Base-by-base conservation (phyloP, 1,284 basidiomycete genomes). In the Rhodotorula sp. region DNA sequence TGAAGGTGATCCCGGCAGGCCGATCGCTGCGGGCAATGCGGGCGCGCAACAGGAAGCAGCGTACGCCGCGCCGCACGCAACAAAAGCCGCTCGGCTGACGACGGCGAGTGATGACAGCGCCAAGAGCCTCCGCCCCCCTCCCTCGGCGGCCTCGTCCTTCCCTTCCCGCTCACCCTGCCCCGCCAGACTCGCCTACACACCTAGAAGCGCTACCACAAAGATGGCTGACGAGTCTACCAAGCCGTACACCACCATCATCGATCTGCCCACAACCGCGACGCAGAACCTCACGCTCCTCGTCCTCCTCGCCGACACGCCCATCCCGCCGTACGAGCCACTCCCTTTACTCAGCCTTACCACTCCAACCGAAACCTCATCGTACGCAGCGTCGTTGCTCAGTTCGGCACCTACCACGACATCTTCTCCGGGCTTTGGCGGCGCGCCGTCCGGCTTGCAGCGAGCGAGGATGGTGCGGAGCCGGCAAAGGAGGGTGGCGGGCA, bases 331-430 rank as follows among this genome's bases (percentile, higher is more conserved):
- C 29, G 69, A 64, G 13, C 37, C 37, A 5, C 17, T 21, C 22
- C 22, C 32, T 9, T 17, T 54, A 15, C 29, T 5, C 34, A 1
- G 9, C 13, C 15, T 25, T 9, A 2, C 8, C 29, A 0, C 1
- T 22, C 66, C 44, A 36, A 64, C 27, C 44, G n/a, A n/a, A n/a
- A n/a, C n/a, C 22, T 32, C 17, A 13, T 21, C 19, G 39, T 58
- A 13, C 36, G 62, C 72, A 74, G 78, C 2, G 83, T 85, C 22
- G 64, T 78, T 17, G 78, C 69, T 1, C 75, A 79, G 57, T 74
- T 77, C 54, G 83, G 83, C 19, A 79, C 74, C n/a, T 84, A 85
- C 74, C 78, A 80, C 41, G 78, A 81, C 55, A 82, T 84, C 66
- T 85, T 81, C 73, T 70, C 74, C 19, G 68, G 75, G n/a, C 81